Evolutionary conservation across 2,329 filamentous ascomycete species (phyloP), one percentile per base, ranked within the genome.

Genomic region (Verticillium longisporum): DNA sequence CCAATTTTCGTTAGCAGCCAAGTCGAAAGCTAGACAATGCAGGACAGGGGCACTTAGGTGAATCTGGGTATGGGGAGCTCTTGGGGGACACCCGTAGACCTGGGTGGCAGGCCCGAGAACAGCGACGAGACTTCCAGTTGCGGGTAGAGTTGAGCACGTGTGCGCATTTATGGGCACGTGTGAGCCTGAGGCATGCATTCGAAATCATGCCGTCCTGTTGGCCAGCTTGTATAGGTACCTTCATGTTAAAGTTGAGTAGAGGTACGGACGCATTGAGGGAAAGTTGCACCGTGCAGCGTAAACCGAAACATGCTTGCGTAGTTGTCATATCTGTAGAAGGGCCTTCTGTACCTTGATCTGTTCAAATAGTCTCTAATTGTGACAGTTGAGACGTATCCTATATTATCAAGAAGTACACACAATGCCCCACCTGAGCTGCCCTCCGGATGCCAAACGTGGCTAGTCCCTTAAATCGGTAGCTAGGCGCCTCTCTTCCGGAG

Each of bases 1-100:
- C 63, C 56, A 64, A 65, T 64, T 66, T 66, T 67, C 64, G 65
- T 55, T 60, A 62, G 56, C 36, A 38, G 36, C 33, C 56, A 65
- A 63, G 62, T 63, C 14, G 38, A 45, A 45, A 45, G 38, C 14
- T 15, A 45, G 45, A 18, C n/a, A 50, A 50, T n/a, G 45, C 64
- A 64, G 57, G 63, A 36, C 59, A 61, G 60, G 59, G 58, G 63
- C 63, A 62, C 62, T 65, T 65, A 61, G 62, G 61, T 61, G 61
- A 54, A 57, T 61, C 61, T 62, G 59, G 45, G 45, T 21, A 55
- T 36, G 63, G 56, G 61, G 60, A 55, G 50, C 60, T 56, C 58
- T 45, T 59, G 33, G 45, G 57, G 60, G 63, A 59, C 55, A 60
- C 57, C 61, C 63, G 60, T 60, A 60, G 54, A 50, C 45, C 18